A percentile compares a stretch with the other conserved stretches of the same genome.
phyloP scores from a whole-genome alignment of 495 filamentous ascomycete species.

The Lasiosphaeriaceae sp. region DNA sequence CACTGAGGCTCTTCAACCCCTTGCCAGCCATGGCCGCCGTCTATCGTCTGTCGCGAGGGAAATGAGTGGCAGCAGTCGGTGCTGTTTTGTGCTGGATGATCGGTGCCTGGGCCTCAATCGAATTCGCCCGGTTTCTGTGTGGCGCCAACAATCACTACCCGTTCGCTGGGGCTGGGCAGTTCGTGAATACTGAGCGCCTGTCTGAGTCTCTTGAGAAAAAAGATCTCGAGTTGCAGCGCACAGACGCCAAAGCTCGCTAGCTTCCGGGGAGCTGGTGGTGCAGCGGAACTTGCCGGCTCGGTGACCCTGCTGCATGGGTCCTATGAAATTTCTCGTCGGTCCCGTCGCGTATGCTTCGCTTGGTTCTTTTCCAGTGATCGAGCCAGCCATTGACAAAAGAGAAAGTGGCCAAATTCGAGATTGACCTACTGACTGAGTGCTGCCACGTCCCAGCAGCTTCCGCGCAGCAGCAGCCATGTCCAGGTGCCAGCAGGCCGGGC shows the following conservation, averaged over 20 bases:
- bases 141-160: too few species aligned
- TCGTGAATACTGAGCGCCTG: neutral
- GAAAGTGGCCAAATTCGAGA: neutral
- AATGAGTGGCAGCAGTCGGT: neutral
- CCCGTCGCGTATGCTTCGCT: neutral
- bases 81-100: neutral
- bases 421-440: neutral
- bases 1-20: constrained; percentile 41
- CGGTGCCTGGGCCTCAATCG: too few species aligned
- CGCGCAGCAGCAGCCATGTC: constrained; percentile 49
- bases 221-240: neutral
- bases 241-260: neutral
- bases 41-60: neutral
- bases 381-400: neutral
- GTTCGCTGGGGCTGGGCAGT: too few species aligned
- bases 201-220: neutral
- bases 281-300: neutral
- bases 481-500: constrained; percentile 63
- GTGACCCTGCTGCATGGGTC: neutral
- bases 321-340: constrained; percentile 16
- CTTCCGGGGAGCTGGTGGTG: neutral
- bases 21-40: constrained; percentile 38
- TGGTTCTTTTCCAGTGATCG: neutral
- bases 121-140: too few species aligned
- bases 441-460: neutral